phyloP scores from a whole-genome alignment of 805 yeast genomes.

The Blastobotrys chiropterorum region DNA sequence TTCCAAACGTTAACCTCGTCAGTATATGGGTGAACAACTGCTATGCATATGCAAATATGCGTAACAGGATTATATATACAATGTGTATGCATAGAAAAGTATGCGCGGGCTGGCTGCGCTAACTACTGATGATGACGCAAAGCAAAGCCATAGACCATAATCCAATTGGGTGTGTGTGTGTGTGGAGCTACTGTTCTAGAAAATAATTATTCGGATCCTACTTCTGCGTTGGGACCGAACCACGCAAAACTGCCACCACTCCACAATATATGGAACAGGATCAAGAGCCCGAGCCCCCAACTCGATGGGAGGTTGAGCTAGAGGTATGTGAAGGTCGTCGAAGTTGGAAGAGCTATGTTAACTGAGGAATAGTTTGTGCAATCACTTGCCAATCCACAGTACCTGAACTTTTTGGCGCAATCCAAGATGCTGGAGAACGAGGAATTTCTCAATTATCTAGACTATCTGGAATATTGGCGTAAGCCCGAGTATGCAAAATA shows the following conservation, averaged over 20 bases:
- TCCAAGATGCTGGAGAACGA: conserved; percentile 67
- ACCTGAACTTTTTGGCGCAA: conserved; percentile 81
- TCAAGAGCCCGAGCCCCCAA: conserved; percentile 42
- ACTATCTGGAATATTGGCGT: conserved; percentile 83
- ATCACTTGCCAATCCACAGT: conserved; percentile 83
- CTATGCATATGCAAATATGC: no score
- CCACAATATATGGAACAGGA: background rate
- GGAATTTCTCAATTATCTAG: conserved; percentile 65
- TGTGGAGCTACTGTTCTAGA: no score
- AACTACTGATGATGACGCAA: no score
- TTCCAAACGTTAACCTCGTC: no score
- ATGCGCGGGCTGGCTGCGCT: no score
- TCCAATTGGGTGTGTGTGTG: no score
- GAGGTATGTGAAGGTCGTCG: conserved; percentile 41
- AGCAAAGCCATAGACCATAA: no score
- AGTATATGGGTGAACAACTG: no score
- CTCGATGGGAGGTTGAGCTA: conserved; percentile 82
- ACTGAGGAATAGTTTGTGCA: conserved; percentile 61
- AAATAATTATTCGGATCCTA: no score
- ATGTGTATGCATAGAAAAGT: no score
- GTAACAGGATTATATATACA: no score
- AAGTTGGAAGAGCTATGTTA: background rate
- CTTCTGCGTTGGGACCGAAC: no score
- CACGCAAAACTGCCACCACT: background rate
- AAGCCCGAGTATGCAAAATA: conserved; percentile 61